Percentiles rank a stretch among this genome's conserved stretches.
Evolutionary conservation across 2,329 filamentous ascomycete species (phyloP).

Genomic region (Phyllachora maydis): DNA sequence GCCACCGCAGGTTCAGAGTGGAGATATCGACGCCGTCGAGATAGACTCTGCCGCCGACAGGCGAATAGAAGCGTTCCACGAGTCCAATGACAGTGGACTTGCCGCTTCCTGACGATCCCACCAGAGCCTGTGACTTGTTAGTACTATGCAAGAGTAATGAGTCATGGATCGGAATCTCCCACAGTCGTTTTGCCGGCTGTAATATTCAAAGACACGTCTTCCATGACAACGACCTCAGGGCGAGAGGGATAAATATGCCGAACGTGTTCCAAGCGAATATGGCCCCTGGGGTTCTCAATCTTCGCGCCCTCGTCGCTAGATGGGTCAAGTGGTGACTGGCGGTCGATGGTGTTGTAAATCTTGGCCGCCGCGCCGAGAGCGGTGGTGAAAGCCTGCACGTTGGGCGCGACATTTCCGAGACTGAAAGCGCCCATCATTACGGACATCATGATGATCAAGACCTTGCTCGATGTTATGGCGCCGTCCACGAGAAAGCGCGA

Average conservation of each 20-base stretch:
- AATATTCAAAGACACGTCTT: slow-evolving; percentile 56
- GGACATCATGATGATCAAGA: slow-evolving; percentile 78
- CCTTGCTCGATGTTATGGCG: slow-evolving; percentile 65
- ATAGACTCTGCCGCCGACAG: slow-evolving; percentile 57
- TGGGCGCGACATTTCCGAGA: slow-evolving; percentile 74
- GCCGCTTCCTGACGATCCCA: slow-evolving; percentile 85
- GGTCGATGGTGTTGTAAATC: slow-evolving; percentile 68
- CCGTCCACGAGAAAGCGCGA: slow-evolving; percentile 49
- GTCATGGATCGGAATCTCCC: too few species aligned
- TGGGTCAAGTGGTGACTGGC: slow-evolving; percentile 60
- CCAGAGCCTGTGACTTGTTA: slow-evolving; percentile 72
- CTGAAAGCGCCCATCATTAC: slow-evolving; percentile 87
- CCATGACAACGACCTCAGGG: slow-evolving; percentile 77
- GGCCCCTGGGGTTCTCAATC: slow-evolving; percentile 46
- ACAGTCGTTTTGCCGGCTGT: slow-evolving; percentile 64
- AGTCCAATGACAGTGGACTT: slow-evolving; percentile 88
- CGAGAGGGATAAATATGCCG: slow-evolving; percentile 89
- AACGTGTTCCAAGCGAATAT: slow-evolving; percentile 76
- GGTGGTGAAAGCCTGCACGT: slow-evolving; percentile 83
- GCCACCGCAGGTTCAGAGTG: slow-evolving; percentile 64
- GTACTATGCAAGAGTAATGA: too few species aligned
- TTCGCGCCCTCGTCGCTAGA: slow-evolving; percentile 52
- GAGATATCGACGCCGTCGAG: slow-evolving; percentile 72
- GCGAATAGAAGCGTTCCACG: slow-evolving; percentile 88
- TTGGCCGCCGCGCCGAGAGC: slow-evolving; percentile 66